Base-by-base conservation (phyloP, 2,329 filamentous ascomycete species). In the Colletotrichum higginsianum region DNA sequence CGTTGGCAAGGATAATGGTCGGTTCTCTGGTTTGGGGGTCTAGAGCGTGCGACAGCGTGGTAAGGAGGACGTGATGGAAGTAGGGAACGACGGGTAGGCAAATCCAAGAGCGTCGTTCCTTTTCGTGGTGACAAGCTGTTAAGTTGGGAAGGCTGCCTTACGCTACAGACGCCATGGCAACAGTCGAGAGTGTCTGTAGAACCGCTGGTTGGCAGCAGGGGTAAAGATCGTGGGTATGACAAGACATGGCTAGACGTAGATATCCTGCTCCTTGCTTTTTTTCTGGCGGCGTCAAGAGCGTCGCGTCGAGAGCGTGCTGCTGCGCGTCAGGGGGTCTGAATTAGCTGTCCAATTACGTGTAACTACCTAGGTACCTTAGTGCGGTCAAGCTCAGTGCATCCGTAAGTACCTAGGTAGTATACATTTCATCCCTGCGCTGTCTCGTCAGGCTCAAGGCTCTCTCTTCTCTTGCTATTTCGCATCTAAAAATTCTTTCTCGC, bases 401-500 rank as follows among this genome's bases (percentile, higher is more conserved):
- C 8, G 8, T 35, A 35, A 35, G 30, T 35, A 35, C 30, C 30
- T 35, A 35, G 30, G 30, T 9, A 35, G 35, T 11, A 3, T 11
- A 38, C 9, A 38, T 11, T 38, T 38, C 35, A 38, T 38, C 35
- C 35, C 7, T 35, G 30, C 30, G 30, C 8, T 35, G 30, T 35
- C 8, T 3, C 9, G 11, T 3, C 2, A 9, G 35, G 35, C 35
- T 38, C 8, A 8, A 38, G 35, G 35, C 35, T 38, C 30, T 46
- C 44, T 3, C n/a, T n/a, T 18, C 4, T 18, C 8, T 11, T 11
- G 4, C 8, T 13, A 6, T 55, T n/a, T 38, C 52, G 11, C 30
- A 6, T n/a, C 9, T 21, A 56, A 35, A 67, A 62, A 67, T 80
- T 79, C 46, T 73, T 76, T 72, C 79, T 58, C 60, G 73, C 78